These are phyloP conservation scores for Setaria italica DNA, from an alignment of 202 grass and related monocot species.

Conservation along the genomic window DNA sequence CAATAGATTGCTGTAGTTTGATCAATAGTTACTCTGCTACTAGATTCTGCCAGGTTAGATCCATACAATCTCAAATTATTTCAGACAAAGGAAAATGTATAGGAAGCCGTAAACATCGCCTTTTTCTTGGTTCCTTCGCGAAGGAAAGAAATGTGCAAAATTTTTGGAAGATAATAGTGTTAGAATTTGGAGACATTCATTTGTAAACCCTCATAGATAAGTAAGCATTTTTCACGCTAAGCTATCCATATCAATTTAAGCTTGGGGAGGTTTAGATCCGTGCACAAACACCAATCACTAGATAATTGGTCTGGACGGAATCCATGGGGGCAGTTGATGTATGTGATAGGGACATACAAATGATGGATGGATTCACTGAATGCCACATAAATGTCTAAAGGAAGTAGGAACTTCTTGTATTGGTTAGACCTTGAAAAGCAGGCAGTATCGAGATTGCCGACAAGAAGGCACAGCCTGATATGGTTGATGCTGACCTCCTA, in stretches of 20 bases:
- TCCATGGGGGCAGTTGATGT: slow-evolving; percentile 6
- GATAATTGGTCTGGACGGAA: slow-evolving; percentile 18
- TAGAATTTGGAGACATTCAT: slow-evolving; percentile 42
- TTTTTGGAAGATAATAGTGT: slow-evolving; percentile 52
- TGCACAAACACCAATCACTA: not conserved
- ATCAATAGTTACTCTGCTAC: slow-evolving; percentile 32
- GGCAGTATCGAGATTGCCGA: slow-evolving; percentile 10
- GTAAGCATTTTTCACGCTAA: not conserved
- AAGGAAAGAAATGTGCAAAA: slow-evolving; percentile 38
- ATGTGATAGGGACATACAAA: slow-evolving; percentile 2
- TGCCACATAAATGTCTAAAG: slow-evolving; percentile 24
- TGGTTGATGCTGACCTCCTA: slow-evolving; percentile 47
- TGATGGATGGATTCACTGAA: slow-evolving; percentile 34
- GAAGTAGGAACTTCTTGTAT: not conserved
- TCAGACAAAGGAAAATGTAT: slow-evolving; percentile 58
- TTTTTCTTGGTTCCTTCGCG: slow-evolving; percentile 40
- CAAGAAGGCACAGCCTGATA: slow-evolving; percentile 10
- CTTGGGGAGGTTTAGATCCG: slow-evolving; percentile 27
- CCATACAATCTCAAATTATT: slow-evolving; percentile 51
- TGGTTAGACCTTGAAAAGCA: slow-evolving; percentile 19
- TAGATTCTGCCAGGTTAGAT: slow-evolving; percentile 54
- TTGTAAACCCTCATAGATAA: slow-evolving; percentile 49
- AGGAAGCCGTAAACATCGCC: slow-evolving; percentile 50
- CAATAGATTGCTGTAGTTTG: slow-evolving; percentile 57
- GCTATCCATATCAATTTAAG: not conserved